Evolutionary conservation across 139 green algal species (phyloP).

Genomic region (Nannochloris sp.): DNA sequence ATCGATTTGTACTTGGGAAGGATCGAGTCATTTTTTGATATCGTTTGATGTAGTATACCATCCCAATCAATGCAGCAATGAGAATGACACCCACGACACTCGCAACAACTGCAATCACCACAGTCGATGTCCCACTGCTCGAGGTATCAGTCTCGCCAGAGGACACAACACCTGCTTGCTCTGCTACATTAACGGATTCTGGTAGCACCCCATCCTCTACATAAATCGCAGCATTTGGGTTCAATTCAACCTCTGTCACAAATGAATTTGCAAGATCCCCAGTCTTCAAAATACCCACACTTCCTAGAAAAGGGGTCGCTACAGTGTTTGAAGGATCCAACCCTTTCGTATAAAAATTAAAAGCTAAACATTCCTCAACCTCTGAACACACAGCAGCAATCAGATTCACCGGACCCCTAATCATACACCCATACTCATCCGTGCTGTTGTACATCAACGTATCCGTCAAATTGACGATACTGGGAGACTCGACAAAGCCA

Average conservation of each 20-base stretch:
- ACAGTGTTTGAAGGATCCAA: background rate
- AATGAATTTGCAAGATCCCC: background rate
- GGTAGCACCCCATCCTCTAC: constrained; percentile 5
- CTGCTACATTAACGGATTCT: background rate
- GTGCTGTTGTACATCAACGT: background rate
- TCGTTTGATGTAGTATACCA: background rate
- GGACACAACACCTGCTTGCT: too few relatives aligned
- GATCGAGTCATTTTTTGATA: constrained; percentile 1
- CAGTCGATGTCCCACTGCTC: background rate
- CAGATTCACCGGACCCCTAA: constrained; percentile 4
- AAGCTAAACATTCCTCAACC: constrained; percentile 15
- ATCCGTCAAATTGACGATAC: background rate
- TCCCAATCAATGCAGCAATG: background rate
- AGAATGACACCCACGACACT: background rate
- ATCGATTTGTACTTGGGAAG: background rate
- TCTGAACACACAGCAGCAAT: constrained; percentile 5
- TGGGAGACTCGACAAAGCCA: too few relatives aligned
- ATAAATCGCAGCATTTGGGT: constrained; percentile 21
- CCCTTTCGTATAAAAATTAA: constrained; percentile 15
- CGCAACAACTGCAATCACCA: background rate
- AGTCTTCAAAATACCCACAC: constrained; percentile 17
- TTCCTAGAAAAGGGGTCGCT: background rate
- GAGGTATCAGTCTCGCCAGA: too few relatives aligned
- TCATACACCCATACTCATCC: constrained; percentile 10
- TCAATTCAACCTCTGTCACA: constrained; percentile 9